These are phyloP conservation scores for Brassica rapa DNA, from an alignment of 345 rosid species.

Conservation along the genomic window DNA sequence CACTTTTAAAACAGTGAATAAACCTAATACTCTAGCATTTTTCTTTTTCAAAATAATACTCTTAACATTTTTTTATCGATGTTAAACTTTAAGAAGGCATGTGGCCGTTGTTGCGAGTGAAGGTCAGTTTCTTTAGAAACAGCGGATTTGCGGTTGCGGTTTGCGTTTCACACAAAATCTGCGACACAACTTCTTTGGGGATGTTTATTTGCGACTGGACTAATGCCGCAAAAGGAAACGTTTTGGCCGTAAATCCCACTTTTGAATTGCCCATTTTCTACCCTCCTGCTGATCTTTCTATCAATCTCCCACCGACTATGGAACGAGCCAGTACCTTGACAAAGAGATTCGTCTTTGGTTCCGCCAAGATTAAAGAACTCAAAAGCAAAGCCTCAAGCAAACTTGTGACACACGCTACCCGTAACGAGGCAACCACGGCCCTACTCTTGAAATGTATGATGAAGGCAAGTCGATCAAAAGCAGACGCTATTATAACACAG, in stretches of 20 bases:
- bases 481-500: neutral
- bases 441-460: conserved; percentile 32
- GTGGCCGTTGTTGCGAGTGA: neutral
- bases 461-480: neutral
- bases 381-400: conserved; percentile 18
- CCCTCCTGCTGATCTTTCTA: neutral
- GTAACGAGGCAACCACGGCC: conserved; percentile 32
- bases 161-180: neutral
- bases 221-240: neutral
- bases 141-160: neutral
- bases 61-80: neutral
- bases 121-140: neutral
- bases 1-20: neutral
- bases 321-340: neutral
- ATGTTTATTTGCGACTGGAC: neutral
- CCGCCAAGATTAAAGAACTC: conserved; percentile 31
- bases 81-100: neutral
- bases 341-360: conserved; percentile 22
- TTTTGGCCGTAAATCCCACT: neutral
- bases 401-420: conserved; percentile 23
- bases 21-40: neutral
- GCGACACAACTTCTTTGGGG: neutral
- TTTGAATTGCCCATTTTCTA: neutral
- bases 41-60: no score
- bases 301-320: neutral